Base-by-base conservation (phyloP, 441 rosid species). In the Euphorbia schlechtendalii region DNA sequence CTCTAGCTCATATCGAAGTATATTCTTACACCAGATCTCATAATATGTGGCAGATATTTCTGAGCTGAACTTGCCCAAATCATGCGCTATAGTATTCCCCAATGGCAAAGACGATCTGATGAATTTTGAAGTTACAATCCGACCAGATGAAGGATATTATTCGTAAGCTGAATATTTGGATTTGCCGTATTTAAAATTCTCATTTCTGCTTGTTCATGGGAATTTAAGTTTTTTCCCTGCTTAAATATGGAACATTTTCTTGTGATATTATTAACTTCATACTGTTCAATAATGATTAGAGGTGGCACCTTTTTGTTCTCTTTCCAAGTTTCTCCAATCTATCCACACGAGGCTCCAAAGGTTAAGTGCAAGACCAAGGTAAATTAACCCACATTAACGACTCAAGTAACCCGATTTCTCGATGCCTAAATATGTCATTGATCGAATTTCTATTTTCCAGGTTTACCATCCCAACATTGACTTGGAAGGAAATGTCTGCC, bases 341-440 rank as follows among this genome's bases (percentile, higher is more conserved):
- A 93, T 74, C 99, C 96, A 15, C 97, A 93, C 11, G 96, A 93
- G 72, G 92, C 96, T 51, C 99, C 99, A 3, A 90, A 87, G 67
- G 99, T 90, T 28, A 93, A 93, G 78, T 93, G 99, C 84, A 93
- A 88, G 86, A 93, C 97, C 69, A 90, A 87, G 93, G 99, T 87
- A 75, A 24, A 57, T 7, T 7, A n/a, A n/a, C 59, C 36, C 5
- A 63, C 27, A 27, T 25, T 30, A n/a, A 27, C 28, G 40, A 24
- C 11, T 8, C 61, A 51, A 24, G 13, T n/a, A 18, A 17, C 15
- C 13, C 8, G 17, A 17, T 21, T 61, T 71, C 7, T 65, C 40
- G 32, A 9, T 13, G 22, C 43, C 13, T 52, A 15, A 21, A 32
- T 34, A 18, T 51, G 6, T 17, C 38, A 27, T 41, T 45, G 21